Base-by-base conservation (phyloP, 139 green algal species). In the Chlamydomonas schloesseri region DNA sequence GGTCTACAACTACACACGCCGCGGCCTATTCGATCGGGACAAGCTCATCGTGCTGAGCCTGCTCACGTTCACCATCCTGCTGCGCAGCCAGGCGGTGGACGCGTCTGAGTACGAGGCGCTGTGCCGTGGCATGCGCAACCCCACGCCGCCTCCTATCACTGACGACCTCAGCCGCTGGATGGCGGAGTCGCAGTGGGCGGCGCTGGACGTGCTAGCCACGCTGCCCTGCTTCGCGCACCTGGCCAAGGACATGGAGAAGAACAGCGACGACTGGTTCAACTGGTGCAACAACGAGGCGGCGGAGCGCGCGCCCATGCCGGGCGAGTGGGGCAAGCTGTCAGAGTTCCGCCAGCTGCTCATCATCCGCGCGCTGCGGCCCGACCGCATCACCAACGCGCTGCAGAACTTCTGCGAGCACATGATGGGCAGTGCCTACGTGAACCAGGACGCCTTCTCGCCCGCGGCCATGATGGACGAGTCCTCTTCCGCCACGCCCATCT, bases 241-340 rank as follows among this genome's bases (percentile, higher is more conserved):
- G 34, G 78, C 95, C 71, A 96, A 96, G 86, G 94, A 97, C 82
- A 95, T 98, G 89, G 95, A 98, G 89, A 98, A 98, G 92, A 93
- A 91, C 78, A 93, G 81, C 50, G 94, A 97, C 73, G 93, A 97
- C 74, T 98, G 95, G 95, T 89, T 90, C 85, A 91, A 90, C 73
- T 98, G 94, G 94, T 96, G 91, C 89, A 65, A 82, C n/a, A 84
- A 93, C 24, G 94, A 97, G 88, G 87, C 90, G 13, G 80, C 88
- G 20, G 95, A 97, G 92, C 91, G 90, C 26, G 89, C 86, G 10
- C 57, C 83, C 34, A 96, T 97, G 93, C 94, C 95, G 9, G 94
- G 94, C 34, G 95, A 98, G 33, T 98, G 95, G 94, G 60, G 80
- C 71, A 94, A 95, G 71, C 85, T 96, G 36, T 87, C 69, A 20